Evolutionary conservation across 176 grass and related monocot species (phyloP).

Genomic region (Avena eriantha): DNA sequence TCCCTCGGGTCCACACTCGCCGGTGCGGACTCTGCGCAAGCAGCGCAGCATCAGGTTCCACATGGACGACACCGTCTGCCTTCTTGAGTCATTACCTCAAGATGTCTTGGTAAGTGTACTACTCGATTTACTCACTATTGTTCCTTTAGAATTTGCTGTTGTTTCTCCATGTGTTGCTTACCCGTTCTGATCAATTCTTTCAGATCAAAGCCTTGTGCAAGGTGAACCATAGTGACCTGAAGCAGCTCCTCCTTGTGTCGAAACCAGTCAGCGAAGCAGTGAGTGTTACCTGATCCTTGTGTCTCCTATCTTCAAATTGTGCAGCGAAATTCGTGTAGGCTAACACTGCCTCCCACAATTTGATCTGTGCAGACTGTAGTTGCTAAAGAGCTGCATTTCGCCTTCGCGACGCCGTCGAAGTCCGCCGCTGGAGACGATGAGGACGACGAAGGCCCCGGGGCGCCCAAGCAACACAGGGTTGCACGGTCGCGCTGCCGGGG

Average conservation of each 20-base stretch:
- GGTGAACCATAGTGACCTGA: constrained; percentile 78
- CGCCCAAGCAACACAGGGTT: constrained; percentile 77
- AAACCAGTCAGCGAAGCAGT: constrained; percentile 81
- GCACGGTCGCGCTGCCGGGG: constrained; percentile 49
- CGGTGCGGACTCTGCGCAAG: constrained; percentile 52
- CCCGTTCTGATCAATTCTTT: neutral
- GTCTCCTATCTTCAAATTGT: neutral
- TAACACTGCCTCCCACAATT: neutral
- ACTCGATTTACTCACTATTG: neutral
- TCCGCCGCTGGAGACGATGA: constrained; percentile 17
- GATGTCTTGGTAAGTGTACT: constrained; percentile 69
- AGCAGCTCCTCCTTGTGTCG: constrained; percentile 76
- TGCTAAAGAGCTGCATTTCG: constrained; percentile 77
- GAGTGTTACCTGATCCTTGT: constrained; percentile 29
- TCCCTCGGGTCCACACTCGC: constrained; percentile 44
- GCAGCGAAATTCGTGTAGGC: neutral
- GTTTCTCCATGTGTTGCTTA: neutral
- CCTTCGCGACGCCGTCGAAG: constrained; percentile 69
- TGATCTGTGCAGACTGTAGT: constrained; percentile 56
- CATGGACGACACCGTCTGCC: constrained; percentile 50
- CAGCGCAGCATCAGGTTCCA: constrained; percentile 53
- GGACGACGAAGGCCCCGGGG: constrained; percentile 36
- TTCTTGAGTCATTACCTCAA: constrained; percentile 64
- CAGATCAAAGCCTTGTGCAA: constrained; percentile 75
- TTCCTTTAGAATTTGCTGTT: neutral